These are phyloP conservation scores for Colletotrichum godetiae DNA, from an alignment of 2,329 filamentous ascomycete genomes.

Conservation along the genomic window DNA sequence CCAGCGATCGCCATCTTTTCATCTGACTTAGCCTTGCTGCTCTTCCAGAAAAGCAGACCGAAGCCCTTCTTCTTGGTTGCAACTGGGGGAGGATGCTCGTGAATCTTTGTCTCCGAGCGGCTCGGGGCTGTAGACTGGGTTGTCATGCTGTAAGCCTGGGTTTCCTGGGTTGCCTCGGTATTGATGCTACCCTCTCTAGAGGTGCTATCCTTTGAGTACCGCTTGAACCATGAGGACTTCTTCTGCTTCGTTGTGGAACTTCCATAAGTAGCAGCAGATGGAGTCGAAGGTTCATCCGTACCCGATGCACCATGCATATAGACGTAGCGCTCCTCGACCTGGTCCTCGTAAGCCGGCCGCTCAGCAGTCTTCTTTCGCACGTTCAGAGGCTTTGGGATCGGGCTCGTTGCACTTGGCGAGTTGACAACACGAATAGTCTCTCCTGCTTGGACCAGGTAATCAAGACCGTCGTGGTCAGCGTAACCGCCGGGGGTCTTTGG, in stretches of 20 bases:
- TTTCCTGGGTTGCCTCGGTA: slow-evolving; percentile 27
- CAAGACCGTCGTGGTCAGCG: slow-evolving; percentile 51
- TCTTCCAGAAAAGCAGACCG: slow-evolving; percentile 67
- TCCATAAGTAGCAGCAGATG: slow-evolving; percentile 35
- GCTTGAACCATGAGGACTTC: slow-evolving; percentile 64
- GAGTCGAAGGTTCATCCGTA: slow-evolving; percentile 37
- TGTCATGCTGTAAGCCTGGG: slow-evolving; percentile 32
- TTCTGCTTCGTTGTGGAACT: slow-evolving; percentile 51
- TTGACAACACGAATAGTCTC: slow-evolving; percentile 68
- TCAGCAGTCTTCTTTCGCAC: slow-evolving; percentile 51
- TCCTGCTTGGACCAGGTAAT: slow-evolving; percentile 58
- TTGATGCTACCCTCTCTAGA: slow-evolving; percentile 36
- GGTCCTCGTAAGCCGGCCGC: neutral
- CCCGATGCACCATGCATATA: slow-evolving; percentile 39
- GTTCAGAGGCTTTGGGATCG: slow-evolving; percentile 53
- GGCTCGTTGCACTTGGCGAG: slow-evolving; percentile 54
- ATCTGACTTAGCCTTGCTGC: slow-evolving; percentile 54
- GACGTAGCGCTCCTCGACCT: slow-evolving; percentile 39
- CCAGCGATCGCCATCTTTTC: slow-evolving; percentile 58
- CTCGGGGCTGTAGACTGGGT: slow-evolving; percentile 32
- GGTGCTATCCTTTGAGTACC: slow-evolving; percentile 53
- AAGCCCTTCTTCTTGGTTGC: slow-evolving; percentile 60
- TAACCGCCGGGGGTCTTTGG: slow-evolving; percentile 41
- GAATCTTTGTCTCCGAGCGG: slow-evolving; percentile 21
- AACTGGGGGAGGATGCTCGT: neutral